These are phyloP conservation scores for Schwanniomyces vanrijiae DNA, from an alignment of 805 yeast species.

Conservation along the genomic window DNA sequence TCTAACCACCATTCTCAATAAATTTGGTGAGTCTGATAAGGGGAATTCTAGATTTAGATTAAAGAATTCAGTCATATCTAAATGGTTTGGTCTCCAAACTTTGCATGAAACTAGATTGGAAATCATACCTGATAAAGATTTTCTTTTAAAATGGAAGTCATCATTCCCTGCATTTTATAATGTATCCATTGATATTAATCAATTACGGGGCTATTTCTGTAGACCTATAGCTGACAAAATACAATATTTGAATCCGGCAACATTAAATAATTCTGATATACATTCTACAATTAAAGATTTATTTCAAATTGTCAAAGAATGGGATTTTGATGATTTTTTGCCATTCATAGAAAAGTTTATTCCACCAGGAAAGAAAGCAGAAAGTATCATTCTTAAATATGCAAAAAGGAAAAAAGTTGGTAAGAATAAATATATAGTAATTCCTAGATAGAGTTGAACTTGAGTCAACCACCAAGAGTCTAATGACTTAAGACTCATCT, in stretches of 20 bases:
- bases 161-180: slow-evolving; percentile 63
- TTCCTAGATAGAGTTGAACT: slow-evolving; percentile 15
- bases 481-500: not conserved
- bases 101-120: slow-evolving; percentile 25
- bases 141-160: slow-evolving; percentile 63
- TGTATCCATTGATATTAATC: slow-evolving; percentile 54
- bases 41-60: slow-evolving; percentile 31
- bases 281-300: slow-evolving; percentile 28
- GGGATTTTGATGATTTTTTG: slow-evolving; percentile 41
- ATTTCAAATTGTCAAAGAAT: slow-evolving; percentile 27
- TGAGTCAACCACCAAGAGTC: not conserved
- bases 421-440: slow-evolving; percentile 29
- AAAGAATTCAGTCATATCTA: slow-evolving; percentile 44
- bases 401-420: slow-evolving; percentile 36
- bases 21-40: slow-evolving; percentile 34
- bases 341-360: slow-evolving; percentile 32
- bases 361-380: slow-evolving; percentile 38
- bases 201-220: slow-evolving; percentile 56
- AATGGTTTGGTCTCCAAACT: slow-evolving; percentile 64
- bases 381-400: slow-evolving; percentile 35
- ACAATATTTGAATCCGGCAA: slow-evolving; percentile 50
- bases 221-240: slow-evolving; percentile 47
- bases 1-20: slow-evolving; percentile 49
- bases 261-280: slow-evolving; percentile 47
- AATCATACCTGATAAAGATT: slow-evolving; percentile 46